Evolutionary conservation across 768 basidiomycete genomes (phyloP).

Genomic region (Amyloporia xantha): DNA sequence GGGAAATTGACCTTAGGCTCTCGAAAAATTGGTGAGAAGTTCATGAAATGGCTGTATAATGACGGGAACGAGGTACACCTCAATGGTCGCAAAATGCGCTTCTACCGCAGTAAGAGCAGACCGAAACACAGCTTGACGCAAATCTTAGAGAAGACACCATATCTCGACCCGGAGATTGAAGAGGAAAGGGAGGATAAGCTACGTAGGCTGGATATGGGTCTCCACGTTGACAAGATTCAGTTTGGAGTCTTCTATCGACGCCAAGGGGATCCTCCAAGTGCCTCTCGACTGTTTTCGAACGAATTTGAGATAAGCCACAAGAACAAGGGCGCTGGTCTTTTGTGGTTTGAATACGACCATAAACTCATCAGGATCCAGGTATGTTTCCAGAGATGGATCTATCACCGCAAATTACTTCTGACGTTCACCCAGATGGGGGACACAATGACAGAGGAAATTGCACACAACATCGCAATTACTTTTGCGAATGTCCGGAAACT

Average conservation of each 20-base stretch:
- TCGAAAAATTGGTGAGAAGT: conserved; percentile 33
- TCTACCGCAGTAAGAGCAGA: conserved; percentile 9
- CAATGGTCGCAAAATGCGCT: conserved; percentile 15
- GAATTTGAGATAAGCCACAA: conserved; percentile 59
- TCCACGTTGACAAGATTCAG: conserved; percentile 59
- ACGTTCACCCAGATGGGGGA: conserved; percentile 46
- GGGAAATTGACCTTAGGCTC: conserved; percentile 29
- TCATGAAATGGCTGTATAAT: conserved; percentile 36
- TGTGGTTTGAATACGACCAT: conserved; percentile 63
- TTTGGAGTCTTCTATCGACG: conserved; percentile 53
- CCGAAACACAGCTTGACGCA: conserved; percentile 4
- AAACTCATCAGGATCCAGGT: conserved; percentile 61
- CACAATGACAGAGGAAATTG: conserved; percentile 41
- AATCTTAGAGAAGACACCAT: conserved; percentile 27
- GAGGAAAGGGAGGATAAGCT: conserved; percentile 31
- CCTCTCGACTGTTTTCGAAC: conserved; percentile 44
- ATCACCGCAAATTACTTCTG: neutral
- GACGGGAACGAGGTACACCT: conserved; percentile 24
- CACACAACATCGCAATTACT: conserved; percentile 44
- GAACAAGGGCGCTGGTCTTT: conserved; percentile 39
- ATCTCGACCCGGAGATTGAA: conserved; percentile 25
- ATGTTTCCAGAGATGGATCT: conserved; percentile 9
- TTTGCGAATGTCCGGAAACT: conserved; percentile 56
- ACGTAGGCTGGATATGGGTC: conserved; percentile 34
- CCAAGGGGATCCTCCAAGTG: conserved; percentile 13